Evolutionary conservation across 768 basidiomycete genomes (phyloP), one percentile per base, ranked within the genome.

Genomic region (Mycena venus): DNA sequence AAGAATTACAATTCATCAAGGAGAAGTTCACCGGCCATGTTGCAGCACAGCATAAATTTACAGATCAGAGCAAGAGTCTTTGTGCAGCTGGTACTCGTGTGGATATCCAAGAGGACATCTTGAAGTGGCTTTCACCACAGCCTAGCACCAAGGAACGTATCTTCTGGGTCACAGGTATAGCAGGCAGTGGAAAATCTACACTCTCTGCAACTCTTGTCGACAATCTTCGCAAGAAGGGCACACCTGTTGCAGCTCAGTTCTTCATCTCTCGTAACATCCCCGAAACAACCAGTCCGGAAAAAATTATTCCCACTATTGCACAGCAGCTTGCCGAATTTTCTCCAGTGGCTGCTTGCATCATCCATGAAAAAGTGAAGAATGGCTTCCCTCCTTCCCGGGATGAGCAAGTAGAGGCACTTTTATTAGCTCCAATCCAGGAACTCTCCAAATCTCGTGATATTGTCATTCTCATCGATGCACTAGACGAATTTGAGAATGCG

Each of bases 381-480:
- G 47, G 47, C 44, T 64, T 49, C 32, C 17, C n/a, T n/a, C n/a
- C 63, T n/a, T 3, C 49, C n/a, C 31, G 23, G 47, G n/a, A 63
- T 47, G 42, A 63, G n/a, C 62, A 63, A 63, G 62, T n/a, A n/a
- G n/a, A n/a, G n/a, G n/a, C n/a, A n/a, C n/a, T n/a, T n/a, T n/a
- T n/a, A n/a, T n/a, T n/a, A 63, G 62, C 42, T 51, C 63, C 63
- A 17, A 51, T 64, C 47, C 31, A 17, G 47, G 63, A 64, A 64
- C n/a, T n/a, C n/a, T n/a, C n/a, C n/a, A 47, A 49, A 64, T 64
- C 62, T 25, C 17, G 9, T 29, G 25, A 11, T n/a, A 25, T 38
- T 8, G 64, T 66, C 64, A 66, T 66, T 21, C 14, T 66, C 64
- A 66, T 66, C 17, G 64, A 66, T 66, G 64, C 64, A 32, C 64